phyloP scores from a whole-genome alignment of 768 basidiomycete genomes.

The Mycena rosella region DNA sequence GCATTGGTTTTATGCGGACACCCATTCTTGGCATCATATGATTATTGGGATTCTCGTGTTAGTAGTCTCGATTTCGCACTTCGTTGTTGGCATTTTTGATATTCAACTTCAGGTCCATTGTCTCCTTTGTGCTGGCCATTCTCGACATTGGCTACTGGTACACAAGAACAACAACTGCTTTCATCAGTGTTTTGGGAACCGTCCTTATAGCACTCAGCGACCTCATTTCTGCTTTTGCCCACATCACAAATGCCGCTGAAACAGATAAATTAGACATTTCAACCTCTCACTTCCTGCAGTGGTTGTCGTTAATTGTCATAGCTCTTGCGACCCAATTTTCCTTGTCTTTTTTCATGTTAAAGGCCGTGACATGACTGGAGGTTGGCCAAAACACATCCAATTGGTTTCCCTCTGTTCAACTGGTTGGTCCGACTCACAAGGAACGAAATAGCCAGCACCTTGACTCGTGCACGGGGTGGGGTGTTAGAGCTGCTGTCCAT shows the following conservation, averaged over 20 bases:
- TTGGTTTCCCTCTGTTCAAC: slow-evolving; percentile 6
- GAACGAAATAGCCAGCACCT: slow-evolving; percentile 31
- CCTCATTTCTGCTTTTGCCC: slow-evolving; percentile 25
- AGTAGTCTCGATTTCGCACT: background rate
- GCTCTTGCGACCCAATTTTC: slow-evolving; percentile 9
- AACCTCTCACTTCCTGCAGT: background rate
- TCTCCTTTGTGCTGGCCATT: slow-evolving; percentile 29
- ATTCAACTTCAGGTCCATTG: slow-evolving; percentile 28
- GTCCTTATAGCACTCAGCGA: slow-evolving; percentile 37
- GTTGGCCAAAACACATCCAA: background rate
- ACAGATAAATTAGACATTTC: background rate
- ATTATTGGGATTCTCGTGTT: slow-evolving; percentile 34
- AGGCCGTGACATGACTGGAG: slow-evolving; percentile 19
- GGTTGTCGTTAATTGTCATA: slow-evolving; percentile 22
- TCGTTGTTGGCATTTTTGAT: background rate
- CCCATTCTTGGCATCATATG: slow-evolving; percentile 45
- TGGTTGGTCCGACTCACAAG: slow-evolving; percentile 25
- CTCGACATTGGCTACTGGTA: slow-evolving; percentile 51
- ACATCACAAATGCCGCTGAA: slow-evolving; percentile 11
- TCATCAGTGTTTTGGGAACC: slow-evolving; percentile 47
- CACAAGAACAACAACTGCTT: slow-evolving; percentile 48
- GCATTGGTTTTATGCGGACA: slow-evolving; percentile 43
- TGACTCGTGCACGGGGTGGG: slow-evolving; percentile 26
- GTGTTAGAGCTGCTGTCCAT: slow-evolving; percentile 22
- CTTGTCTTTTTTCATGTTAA: slow-evolving; percentile 31